Conservation (phyloP, 176 grass and related monocot genomes). For the Metroxylon sagu region DNA sequence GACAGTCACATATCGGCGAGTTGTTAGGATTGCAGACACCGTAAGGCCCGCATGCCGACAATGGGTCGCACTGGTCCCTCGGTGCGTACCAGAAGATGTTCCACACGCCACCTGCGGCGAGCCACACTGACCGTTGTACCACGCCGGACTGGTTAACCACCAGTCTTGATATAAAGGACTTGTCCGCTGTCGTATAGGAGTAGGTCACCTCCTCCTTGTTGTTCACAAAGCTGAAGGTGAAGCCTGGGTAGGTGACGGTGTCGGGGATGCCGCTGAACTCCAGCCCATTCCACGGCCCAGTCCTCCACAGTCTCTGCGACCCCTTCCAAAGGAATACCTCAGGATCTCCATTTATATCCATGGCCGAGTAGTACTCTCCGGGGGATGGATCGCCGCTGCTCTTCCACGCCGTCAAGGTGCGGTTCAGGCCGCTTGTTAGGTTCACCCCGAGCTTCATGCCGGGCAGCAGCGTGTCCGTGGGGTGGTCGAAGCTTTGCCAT, state of each 20-base stretch:
- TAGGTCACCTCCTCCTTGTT: conserved; percentile 36
- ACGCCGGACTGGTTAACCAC: conserved; percentile 24
- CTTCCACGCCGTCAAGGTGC: conserved; percentile 52
- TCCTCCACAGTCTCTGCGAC: conserved; percentile 24
- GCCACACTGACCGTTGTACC: conserved; percentile 47
- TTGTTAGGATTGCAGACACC: conserved; percentile 38
- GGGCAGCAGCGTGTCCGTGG: conserved; percentile 56
- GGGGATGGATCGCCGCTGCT: conserved; percentile 40
- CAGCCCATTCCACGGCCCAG: conserved; percentile 42
- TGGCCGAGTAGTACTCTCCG: conserved; percentile 27
- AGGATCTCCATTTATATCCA: conserved; percentile 40
- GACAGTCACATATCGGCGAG: conserved; percentile 32
- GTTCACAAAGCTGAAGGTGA: conserved; percentile 48
- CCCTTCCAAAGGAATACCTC: conserved; percentile 45
- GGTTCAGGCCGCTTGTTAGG: conserved; percentile 20
- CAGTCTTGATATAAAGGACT: conserved; percentile 34
- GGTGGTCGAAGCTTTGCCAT: conserved; percentile 71
- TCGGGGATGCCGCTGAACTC: conserved; percentile 56
- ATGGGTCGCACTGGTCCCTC: conserved; percentile 47
- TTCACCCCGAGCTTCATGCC: conserved; percentile 61
- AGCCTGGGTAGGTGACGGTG: conserved; percentile 26
- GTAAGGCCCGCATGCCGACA: conserved; percentile 43
- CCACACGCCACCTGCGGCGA: conserved; percentile 29
- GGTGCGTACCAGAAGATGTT: conserved; percentile 50
- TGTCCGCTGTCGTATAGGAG: conserved; percentile 32